Conservation (phyloP, 495 filamentous ascomycete genomes). For the Aspergillus steynii region DNA sequence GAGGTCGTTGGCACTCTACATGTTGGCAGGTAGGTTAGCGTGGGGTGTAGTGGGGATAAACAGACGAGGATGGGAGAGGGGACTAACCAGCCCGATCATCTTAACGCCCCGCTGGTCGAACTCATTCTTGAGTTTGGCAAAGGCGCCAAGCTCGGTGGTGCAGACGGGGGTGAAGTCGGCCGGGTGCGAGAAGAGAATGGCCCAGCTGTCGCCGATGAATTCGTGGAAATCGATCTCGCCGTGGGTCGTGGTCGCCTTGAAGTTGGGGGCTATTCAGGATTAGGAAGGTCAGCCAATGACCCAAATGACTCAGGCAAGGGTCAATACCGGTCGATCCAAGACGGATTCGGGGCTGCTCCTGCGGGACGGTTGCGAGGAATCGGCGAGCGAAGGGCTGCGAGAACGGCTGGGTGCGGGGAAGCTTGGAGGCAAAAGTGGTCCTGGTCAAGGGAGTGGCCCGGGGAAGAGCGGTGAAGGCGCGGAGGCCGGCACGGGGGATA, state of each 20-base stretch:
- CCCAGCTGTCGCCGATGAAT: conserved; percentile 61
- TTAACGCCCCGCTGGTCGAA: conserved; percentile 65
- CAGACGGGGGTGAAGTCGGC: conserved; percentile 72
- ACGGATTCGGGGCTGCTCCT: conserved; percentile 61
- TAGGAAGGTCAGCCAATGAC: conserved; percentile 4
- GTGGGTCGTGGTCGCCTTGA: conserved; percentile 63
- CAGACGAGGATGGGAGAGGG: not conserved
- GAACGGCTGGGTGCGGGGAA: conserved; percentile 25
- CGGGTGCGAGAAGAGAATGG: conserved; percentile 68
- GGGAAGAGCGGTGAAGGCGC: conserved; percentile 28
- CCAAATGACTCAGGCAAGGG: not conserved
- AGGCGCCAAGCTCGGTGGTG: conserved; percentile 69
- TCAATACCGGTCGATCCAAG: conserved; percentile 52
- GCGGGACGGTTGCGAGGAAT: conserved; percentile 29
- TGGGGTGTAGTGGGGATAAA: not conserved
- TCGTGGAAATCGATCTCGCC: conserved; percentile 67
- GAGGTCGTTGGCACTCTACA: conserved; percentile 57
- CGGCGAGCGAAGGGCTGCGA: conserved; percentile 35
- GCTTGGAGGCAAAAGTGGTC: conserved; percentile 10
- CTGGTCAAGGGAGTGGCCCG: conserved; percentile 27
- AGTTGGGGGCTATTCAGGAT: conserved; percentile 54
- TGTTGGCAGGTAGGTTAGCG: conserved; percentile 10
- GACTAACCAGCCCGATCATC: conserved; percentile 61
- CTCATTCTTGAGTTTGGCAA: conserved; percentile 61
- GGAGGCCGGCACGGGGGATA: conserved; percentile 29